These are phyloP conservation scores for Beauveria varroae DNA, from an alignment of 2,329 filamentous ascomycete species.

Conservation along the genomic window DNA sequence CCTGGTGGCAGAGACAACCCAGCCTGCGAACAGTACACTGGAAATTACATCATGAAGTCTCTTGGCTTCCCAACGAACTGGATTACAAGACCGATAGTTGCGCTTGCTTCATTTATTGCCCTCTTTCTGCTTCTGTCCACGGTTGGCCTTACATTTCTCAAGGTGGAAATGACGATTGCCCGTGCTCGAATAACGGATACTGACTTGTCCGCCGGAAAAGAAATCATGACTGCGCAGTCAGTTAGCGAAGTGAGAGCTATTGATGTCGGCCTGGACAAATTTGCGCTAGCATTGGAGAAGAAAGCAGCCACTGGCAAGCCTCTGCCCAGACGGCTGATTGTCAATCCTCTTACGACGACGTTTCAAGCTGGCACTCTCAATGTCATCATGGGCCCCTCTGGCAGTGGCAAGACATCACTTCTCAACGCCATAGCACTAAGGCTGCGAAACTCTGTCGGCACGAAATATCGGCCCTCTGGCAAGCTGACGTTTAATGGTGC, in stretches of 20 bases:
- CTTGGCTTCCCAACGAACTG: conserved; percentile 62
- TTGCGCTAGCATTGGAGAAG: conserved; percentile 58
- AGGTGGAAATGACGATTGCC: conserved; percentile 62
- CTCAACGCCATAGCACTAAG: conserved; percentile 66
- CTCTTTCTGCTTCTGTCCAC: conserved; percentile 56
- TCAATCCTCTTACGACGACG: conserved; percentile 57
- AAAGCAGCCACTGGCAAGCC: conserved; percentile 44
- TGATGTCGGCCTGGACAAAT: conserved; percentile 56
- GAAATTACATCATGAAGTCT: conserved; percentile 59
- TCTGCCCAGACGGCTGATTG: conserved; percentile 48
- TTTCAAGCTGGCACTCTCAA: conserved; percentile 65
- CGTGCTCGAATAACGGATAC: conserved; percentile 50
- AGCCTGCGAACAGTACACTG: conserved; percentile 60
- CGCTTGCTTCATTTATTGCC: conserved; percentile 52
- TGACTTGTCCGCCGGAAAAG: conserved; percentile 62
- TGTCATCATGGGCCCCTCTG: conserved; percentile 74
- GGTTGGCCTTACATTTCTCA: conserved; percentile 55
- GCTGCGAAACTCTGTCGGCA: conserved; percentile 53
- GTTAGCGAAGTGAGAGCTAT: conserved; percentile 50
- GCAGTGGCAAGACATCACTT: conserved; percentile 68
- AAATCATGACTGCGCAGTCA: conserved; percentile 53
- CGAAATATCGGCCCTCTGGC: conserved; percentile 54
- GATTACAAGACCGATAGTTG: conserved; percentile 58
- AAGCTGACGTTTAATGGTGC: conserved; percentile 64
- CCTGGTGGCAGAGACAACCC: conserved; percentile 55